phyloP scores from a whole-genome alignment of 148 eudicot species.

The Agrostemma githago region DNA sequence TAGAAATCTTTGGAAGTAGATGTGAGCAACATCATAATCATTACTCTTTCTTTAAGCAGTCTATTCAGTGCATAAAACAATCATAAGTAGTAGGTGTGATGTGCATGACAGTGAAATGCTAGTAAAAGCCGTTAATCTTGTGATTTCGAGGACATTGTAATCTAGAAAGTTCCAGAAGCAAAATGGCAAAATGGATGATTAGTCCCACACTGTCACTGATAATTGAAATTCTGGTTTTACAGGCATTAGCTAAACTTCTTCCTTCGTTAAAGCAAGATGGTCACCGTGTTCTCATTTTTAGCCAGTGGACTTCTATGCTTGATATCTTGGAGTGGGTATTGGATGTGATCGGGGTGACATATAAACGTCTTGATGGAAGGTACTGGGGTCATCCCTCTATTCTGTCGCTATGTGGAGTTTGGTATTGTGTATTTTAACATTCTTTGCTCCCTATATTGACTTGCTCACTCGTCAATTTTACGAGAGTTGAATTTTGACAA shows the following conservation, averaged over 20 bases:
- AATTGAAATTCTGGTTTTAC: constrained; percentile 19
- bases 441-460: background rate
- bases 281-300: constrained; percentile 90
- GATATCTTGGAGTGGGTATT: constrained; percentile 98
- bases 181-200: background rate
- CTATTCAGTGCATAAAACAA: background rate
- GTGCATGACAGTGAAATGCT: background rate
- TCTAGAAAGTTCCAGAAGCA: background rate
- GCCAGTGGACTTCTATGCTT: constrained; percentile 99
- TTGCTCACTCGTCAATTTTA: background rate
- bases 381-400: constrained; percentile 21
- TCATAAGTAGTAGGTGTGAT: background rate
- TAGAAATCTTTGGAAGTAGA: background rate
- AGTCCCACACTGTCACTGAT: constrained; percentile 3
- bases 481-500: background rate
- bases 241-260: constrained; percentile 76
- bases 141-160: background rate
- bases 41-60: background rate
- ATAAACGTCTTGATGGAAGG: constrained; percentile 98
- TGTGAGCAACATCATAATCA: background rate
- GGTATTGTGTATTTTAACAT: background rate
- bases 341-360: constrained; percentile 82
- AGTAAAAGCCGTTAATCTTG: background rate
- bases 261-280: constrained; percentile 61
- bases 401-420: background rate